These are phyloP conservation scores for Warburgia ugandensis DNA, from an alignment of 164 flowering plant species.

Conservation along the genomic window DNA sequence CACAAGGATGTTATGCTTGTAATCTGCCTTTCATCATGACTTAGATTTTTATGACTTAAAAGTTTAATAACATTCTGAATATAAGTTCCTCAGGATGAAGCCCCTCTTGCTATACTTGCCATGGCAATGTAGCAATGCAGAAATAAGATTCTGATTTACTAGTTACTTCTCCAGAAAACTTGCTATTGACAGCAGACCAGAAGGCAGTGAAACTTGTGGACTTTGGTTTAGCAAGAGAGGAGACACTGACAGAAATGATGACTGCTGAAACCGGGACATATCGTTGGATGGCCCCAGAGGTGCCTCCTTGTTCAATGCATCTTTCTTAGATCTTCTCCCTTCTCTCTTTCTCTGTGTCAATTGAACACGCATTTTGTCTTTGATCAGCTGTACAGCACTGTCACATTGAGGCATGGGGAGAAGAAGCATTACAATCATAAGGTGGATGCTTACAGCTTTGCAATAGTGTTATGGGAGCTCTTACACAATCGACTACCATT, in stretches of 20 bases:
- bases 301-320: slow-evolving; percentile 14
- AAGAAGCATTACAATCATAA: slow-evolving; percentile 95
- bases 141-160: too few relatives aligned
- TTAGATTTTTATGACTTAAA: not conserved
- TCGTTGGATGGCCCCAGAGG: slow-evolving; percentile 99
- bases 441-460: slow-evolving; percentile 93
- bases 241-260: slow-evolving; percentile 94
- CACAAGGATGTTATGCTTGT: too few relatives aligned
- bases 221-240: slow-evolving; percentile 95
- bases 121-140: too few relatives aligned
- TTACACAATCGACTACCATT: slow-evolving; percentile 81
- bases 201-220: slow-evolving; percentile 82
- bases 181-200: slow-evolving; percentile 78
- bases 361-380: not conserved
- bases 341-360: not conserved
- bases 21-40: too few relatives aligned
- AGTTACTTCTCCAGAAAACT: slow-evolving; percentile 53
- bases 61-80: too few relatives aligned
- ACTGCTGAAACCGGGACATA: slow-evolving; percentile 96
- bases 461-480: slow-evolving; percentile 93
- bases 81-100: slow-evolving; percentile 2
- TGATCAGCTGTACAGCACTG: slow-evolving; percentile 86
- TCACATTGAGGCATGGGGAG: slow-evolving; percentile 89
- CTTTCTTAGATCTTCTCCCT: not conserved
- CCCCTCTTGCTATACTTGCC: too few relatives aligned